Base-by-base conservation (phyloP, 2,329 filamentous ascomycete genomes). In the Blastomyces parvus region DNA sequence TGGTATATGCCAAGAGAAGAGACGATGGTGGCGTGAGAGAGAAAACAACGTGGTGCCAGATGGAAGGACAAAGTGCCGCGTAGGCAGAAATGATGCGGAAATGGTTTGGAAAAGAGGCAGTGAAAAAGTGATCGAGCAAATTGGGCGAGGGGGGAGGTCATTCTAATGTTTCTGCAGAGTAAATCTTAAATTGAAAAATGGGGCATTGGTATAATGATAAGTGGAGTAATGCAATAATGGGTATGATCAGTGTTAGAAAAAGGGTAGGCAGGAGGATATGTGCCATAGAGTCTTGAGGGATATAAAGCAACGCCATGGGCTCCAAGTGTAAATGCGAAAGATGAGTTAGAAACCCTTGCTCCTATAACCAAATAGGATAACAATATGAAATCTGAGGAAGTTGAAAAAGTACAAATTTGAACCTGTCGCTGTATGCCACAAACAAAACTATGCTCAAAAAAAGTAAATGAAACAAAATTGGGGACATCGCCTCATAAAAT, bases 371-470 rank as follows among this genome's bases (percentile, higher is more conserved):
- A 36, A 30, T 2, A n/a, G 6, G 8, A 56, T 22, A 13, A 11
- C 2, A 22, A 56, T 38, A 55, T 33, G 52, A 55, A 14, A 33
- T 8, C 14, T 17, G 17, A 25, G 13, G 1, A 57, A 11, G 36
- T 38, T 13, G 13, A 57, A 40, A 17, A 57, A 57, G n/a, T 38
- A 57, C 30, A 42, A 56, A 22, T 14, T 38, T 57, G 30, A 55
- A 17, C 30, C 33, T 36, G 55, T 57, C 55, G 55, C 55, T 57
- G 25, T 22, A 40, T 57, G 55, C 55, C 33, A 40, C 25, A 56
- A 33, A 36, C 9, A 38, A 36, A n/a, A 38, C 9, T 44, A 40
- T 40, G 27, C 53, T 2, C 22, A 57, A 57, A 25, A 40, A 57
- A 25, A 25, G 19, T 14, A 57, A 57, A 57, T 22, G 13, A 14